These are phyloP conservation scores for Ampelocalamus luodianensis DNA, from an alignment of 176 grass and related monocot species.

Conservation along the genomic window DNA sequence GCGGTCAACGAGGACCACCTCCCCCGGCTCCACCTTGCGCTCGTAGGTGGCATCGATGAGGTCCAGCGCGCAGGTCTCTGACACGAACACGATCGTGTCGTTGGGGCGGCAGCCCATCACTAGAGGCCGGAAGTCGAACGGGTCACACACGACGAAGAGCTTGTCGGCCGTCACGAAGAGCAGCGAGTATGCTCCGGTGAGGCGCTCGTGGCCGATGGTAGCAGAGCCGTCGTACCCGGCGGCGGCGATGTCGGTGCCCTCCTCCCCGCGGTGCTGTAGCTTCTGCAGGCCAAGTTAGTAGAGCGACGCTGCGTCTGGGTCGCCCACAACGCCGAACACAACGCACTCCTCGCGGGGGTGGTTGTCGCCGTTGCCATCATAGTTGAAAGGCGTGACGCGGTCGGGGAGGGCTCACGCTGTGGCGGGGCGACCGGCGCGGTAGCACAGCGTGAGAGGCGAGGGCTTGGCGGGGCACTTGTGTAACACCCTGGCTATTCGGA, in stretches of 20 bases:
- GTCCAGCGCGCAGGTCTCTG: constrained; percentile 93
- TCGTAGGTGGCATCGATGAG: constrained; percentile 78
- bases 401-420: too few relatives aligned
- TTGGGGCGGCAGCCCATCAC: constrained; percentile 83
- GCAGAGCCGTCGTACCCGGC: constrained; percentile 46
- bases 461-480: background rate
- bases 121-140: constrained; percentile 84
- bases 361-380: constrained; percentile 36
- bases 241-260: constrained; percentile 79
- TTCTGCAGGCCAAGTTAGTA: constrained; percentile 83
- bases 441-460: constrained; percentile 13
- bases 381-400: too few relatives aligned
- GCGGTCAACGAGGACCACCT: constrained; percentile 80
- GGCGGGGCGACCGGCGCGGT: constrained; percentile 27
- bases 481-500: too few relatives aligned
- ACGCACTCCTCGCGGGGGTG: constrained; percentile 96
- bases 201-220: constrained; percentile 76
- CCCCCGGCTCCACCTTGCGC: constrained; percentile 78
- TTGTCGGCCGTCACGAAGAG: constrained; percentile 80
- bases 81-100: constrained; percentile 83
- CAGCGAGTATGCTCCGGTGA: constrained; percentile 88
- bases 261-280: constrained; percentile 93
- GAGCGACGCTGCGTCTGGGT: constrained; percentile 70
- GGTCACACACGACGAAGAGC: constrained; percentile 82
- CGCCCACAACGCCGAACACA: constrained; percentile 81